A percentile compares a stretch with the other conserved stretches of the same genome.
Conservation (phyloP, 2,329 filamentous ascomycete genomes). For the Blastomyces percursus region DNA sequence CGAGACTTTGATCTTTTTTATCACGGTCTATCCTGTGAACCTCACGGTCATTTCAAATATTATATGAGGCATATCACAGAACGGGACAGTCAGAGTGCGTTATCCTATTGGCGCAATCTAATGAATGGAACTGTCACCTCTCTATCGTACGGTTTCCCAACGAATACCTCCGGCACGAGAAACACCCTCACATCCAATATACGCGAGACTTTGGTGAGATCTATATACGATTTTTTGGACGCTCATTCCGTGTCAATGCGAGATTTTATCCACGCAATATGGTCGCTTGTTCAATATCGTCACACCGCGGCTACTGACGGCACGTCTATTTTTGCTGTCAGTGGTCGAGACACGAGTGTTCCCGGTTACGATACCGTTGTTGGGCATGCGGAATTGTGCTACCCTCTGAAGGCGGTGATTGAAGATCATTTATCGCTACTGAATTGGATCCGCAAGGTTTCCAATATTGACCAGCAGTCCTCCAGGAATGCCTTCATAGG, state of each 20-base stretch:
- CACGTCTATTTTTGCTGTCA: background rate
- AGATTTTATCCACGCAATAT: background rate
- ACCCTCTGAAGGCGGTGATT: background rate
- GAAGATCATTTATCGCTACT: background rate
- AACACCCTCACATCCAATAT: background rate
- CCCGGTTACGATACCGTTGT: background rate
- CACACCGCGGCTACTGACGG: background rate
- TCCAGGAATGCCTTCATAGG: background rate
- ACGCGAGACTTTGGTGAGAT: background rate
- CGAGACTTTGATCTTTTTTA: conserved; percentile 7
- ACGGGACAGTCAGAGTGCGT: background rate
- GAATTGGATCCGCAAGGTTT: background rate
- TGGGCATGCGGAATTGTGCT: background rate
- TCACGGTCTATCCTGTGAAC: conserved; percentile 3
- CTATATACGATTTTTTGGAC: background rate
- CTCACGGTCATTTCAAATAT: conserved; percentile 2
- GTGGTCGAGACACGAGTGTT: background rate
- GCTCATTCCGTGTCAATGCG: background rate
- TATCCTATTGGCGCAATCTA: conserved; percentile 3
- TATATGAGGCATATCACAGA: background rate
- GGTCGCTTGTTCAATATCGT: background rate
- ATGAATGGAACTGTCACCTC: background rate
- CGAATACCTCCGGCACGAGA: background rate
- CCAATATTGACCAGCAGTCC: background rate
- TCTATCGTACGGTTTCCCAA: background rate